phyloP scores from a whole-genome alignment of 495 filamentous ascomycete species.

The Neurospora sp. region DNA sequence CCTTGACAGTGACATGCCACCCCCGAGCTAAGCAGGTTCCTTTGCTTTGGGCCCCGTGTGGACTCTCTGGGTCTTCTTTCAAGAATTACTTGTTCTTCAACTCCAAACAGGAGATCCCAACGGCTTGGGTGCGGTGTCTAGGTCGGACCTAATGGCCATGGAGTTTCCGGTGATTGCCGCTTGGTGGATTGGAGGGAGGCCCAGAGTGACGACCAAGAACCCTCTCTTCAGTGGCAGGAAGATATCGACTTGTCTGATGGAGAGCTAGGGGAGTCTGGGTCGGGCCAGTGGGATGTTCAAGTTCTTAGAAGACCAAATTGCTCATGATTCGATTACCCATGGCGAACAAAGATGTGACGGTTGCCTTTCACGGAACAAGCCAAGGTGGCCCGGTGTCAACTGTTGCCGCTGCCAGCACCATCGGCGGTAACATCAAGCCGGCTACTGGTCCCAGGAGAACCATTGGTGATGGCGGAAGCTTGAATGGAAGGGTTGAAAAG shows the following conservation, averaged over 20 bases:
- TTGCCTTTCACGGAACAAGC: neutral
- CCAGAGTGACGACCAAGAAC: neutral
- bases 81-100: neutral
- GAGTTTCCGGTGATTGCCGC: neutral
- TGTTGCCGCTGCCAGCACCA: too few relatives aligned
- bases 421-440: neutral
- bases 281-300: neutral
- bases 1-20: neutral
- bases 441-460: too few relatives aligned
- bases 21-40: too few relatives aligned
- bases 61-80: neutral
- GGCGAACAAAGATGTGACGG: neutral
- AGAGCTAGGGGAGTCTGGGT: neutral
- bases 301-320: neutral
- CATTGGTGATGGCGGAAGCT: too few relatives aligned
- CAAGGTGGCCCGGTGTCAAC: neutral
- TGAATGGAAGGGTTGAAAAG: too few relatives aligned
- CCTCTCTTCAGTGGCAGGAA: neutral
- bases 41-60: too few relatives aligned
- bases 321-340: neutral
- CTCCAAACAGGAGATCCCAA: neutral
- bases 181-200: neutral
- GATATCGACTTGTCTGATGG: neutral
- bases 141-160: neutral
- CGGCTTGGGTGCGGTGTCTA: neutral